phyloP scores from a whole-genome alignment of 495 filamentous ascomycete genomes.

The Penicillium coprophilum region DNA sequence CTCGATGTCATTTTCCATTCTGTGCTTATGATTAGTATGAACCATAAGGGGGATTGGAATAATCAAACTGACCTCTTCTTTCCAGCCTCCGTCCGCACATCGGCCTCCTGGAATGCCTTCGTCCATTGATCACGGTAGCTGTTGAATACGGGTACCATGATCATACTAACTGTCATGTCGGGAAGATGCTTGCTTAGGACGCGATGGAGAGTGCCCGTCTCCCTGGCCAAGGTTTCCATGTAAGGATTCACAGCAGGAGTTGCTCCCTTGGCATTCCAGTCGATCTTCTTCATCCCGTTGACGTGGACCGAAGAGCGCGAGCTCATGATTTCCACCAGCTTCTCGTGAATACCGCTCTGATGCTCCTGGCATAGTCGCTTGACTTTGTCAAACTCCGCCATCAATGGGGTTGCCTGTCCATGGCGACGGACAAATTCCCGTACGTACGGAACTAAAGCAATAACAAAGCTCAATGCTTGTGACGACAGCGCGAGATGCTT shows the following conservation, averaged over 20 bases:
- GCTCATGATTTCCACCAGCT: conserved; percentile 94
- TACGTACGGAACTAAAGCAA: conserved; percentile 82
- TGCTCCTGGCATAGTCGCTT: conserved; percentile 88
- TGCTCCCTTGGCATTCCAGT: conserved; percentile 62
- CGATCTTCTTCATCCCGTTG: conserved; percentile 69
- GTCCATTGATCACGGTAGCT: conserved; percentile 84
- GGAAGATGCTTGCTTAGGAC: conserved; percentile 84
- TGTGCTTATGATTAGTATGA: conserved; percentile 35
- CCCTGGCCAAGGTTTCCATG: conserved; percentile 89
- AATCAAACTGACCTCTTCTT: conserved; percentile 65
- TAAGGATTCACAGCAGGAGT: conserved; percentile 59
- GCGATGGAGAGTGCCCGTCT: conserved; percentile 83
- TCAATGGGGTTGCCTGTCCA: conserved; percentile 59
- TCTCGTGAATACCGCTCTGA: conserved; percentile 89
- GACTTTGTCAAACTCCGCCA: conserved; percentile 93
- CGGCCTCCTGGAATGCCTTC: conserved; percentile 67
- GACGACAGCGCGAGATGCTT: conserved; percentile 92
- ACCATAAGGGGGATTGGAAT: neutral
- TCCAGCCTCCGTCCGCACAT: conserved; percentile 63
- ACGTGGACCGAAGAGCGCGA: conserved; percentile 70
- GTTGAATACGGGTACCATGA: conserved; percentile 87
- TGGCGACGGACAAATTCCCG: conserved; percentile 88
- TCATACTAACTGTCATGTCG: conserved; percentile 73
- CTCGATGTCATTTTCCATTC: conserved; percentile 78
- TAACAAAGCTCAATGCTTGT: conserved; percentile 86